Percentiles rank a stretch among this genome's conserved stretches.
These are phyloP conservation scores for Diaporthe sp. DNA, from an alignment of 2,329 filamentous ascomycete genomes.

Conservation along the genomic window DNA sequence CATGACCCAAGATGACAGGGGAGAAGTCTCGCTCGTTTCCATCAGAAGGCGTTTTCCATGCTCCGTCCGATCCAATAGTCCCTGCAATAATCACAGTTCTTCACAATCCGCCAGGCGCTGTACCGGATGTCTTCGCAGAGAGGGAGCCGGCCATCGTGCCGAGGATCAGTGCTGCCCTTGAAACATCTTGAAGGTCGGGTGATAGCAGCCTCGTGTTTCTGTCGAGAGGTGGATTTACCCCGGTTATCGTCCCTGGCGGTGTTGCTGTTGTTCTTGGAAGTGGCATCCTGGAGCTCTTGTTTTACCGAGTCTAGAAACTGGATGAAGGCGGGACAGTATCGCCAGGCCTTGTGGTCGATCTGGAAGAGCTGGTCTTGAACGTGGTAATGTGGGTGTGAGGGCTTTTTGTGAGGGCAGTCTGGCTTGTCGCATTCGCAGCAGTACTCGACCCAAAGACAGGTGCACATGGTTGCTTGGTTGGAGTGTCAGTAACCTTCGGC, in stretches of 20 bases:
- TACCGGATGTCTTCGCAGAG: not conserved
- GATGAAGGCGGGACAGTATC: conserved; percentile 27
- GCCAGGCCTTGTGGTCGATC: conserved; percentile 29
- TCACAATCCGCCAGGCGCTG: not conserved
- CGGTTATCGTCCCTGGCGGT: no score
- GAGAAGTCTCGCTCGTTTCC: not conserved
- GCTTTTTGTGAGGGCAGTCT: conserved; percentile 13
- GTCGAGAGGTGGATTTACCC: not conserved
- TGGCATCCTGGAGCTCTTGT: not conserved
- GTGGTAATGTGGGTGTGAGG: conserved; percentile 1
- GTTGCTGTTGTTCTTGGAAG: not conserved
- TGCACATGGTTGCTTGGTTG: conserved; percentile 29
- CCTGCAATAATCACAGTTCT: not conserved
- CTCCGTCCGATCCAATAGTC: conserved; percentile 11
- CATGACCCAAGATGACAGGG: not conserved
- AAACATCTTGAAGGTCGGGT: not conserved
- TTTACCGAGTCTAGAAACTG: not conserved
- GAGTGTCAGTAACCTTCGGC: not conserved
- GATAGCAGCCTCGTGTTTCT: not conserved
- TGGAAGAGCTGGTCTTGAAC: conserved; percentile 9
- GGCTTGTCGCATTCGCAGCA: conserved; percentile 14
- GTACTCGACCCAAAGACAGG: conserved; percentile 32
- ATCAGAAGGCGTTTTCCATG: conserved; percentile 8
- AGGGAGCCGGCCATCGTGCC: not conserved
- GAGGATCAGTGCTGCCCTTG: conserved; percentile 14